Base-by-base conservation (phyloP, 495 filamentous ascomycete genomes). In the Daldinia caldariorum region DNA sequence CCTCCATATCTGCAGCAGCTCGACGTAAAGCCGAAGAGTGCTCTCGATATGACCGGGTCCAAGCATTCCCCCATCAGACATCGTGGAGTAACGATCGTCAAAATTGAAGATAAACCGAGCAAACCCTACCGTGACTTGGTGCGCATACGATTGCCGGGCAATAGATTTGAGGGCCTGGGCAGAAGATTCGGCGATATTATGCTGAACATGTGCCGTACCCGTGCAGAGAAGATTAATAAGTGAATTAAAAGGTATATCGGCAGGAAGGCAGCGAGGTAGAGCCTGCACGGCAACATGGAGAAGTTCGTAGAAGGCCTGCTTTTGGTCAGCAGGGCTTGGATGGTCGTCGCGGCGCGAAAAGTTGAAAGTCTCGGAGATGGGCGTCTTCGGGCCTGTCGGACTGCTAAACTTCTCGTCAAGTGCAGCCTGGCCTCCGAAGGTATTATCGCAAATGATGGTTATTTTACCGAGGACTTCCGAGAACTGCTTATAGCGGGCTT, bases 81-180 rank as follows among this genome's bases (percentile, higher is more conserved):
- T 97, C 20, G 95, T 98, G 0, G 94, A 92, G 78, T 97, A 97
- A 31, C 93, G 90, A 69, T 94, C 93, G 79, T 99, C 96, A 75
- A 97, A 98, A 59, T 93, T 96, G 82, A 99, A 97, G 35, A 99
- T 98, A 71, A 98, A 99, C 41, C 94, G 83, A 14, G 94, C 91
- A 81, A 98, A 99, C 4, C 96, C 94, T 75, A 97, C 96, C 2
- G 94, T 97, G 22, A 99, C 94, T 78, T 94, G 92, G 72, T 98
- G 94, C 1, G 95, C 94, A 80, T 97, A 92, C 7, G 89, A 91
- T 76, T 99, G 94, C 16, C 92, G 86, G 7, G 96, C 95, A 74
- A 99, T 98, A 1, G 94, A 93, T 78, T 97, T 97, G 4, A 99
- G 79, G 9, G 95, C 97, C 72, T 94, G 91, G 4, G 92, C 90